Conservation (phyloP, 1,284 basidiomycete species). For the Gymnopus androsaceus region DNA sequence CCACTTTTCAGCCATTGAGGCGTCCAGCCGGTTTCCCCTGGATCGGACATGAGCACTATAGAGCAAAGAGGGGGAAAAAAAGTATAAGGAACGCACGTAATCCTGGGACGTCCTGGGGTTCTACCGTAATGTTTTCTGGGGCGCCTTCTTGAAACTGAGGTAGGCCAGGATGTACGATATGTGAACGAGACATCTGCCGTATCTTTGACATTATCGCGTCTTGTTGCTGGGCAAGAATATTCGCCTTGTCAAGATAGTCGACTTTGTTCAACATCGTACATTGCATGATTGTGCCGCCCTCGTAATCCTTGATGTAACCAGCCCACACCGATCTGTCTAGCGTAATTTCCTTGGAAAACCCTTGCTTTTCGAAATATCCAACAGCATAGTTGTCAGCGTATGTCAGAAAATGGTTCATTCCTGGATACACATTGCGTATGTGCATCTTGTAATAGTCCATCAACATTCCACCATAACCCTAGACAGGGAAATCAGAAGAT, state of each 20-base stretch:
- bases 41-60: conserved; percentile 10
- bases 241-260: conserved; percentile 85
- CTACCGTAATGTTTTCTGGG: conserved; percentile 48
- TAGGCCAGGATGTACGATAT: conserved; percentile 85
- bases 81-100: conserved; percentile 54
- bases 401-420: conserved; percentile 94
- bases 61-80: conserved; percentile 8
- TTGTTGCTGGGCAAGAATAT: conserved; percentile 81
- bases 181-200: conserved; percentile 82
- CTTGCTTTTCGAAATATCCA: conserved; percentile 99
- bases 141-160: conserved; percentile 72
- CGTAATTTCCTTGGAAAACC: conserved; percentile 97
- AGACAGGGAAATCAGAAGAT: conserved; percentile 12
- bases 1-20: conserved; percentile 82
- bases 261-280: conserved; percentile 93
- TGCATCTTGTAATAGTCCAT: conserved; percentile 99
- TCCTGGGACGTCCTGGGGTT: conserved; percentile 82
- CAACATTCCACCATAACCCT: conserved; percentile 97
- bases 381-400: conserved; percentile 99
- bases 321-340: conserved; percentile 93
- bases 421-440: conserved; percentile 76
- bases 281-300: conserved; percentile 99
- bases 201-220: conserved; percentile 91
- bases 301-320: conserved; percentile 99
- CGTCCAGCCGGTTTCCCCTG: conserved; percentile 93